A percentile compares a stretch with the other conserved stretches of the same genome.
Evolutionary conservation across 148 eudicot genomes (phyloP).

Genomic region (Agrostemma githago): DNA sequence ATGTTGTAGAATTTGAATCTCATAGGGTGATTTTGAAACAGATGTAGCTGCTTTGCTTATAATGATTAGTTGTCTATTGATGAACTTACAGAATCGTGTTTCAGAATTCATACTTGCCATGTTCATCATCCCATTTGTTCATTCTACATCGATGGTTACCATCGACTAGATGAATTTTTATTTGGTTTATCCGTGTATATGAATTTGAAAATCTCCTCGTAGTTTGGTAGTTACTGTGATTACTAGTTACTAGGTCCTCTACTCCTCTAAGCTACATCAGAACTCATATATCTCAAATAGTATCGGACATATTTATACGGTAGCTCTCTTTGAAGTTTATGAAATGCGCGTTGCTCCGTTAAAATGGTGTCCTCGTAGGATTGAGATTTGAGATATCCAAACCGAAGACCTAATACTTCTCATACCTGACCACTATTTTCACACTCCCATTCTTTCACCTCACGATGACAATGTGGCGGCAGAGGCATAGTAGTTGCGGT

Average conservation of each 20-base stretch:
- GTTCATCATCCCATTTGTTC: neutral
- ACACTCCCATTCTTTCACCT: no score
- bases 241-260: neutral
- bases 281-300: neutral
- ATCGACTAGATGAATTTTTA: neutral
- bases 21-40: slow-evolving; percentile 4
- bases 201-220: neutral
- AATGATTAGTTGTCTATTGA: slow-evolving; percentile 14
- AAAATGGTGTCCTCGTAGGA: no score
- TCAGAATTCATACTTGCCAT: neutral
- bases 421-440: no score
- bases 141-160: neutral
- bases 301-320: neutral
- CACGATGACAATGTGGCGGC: no score
- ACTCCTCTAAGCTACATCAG: neutral
- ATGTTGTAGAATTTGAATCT: slow-evolving; percentile 19
- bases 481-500: no score
- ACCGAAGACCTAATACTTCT: no score
- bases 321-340: neutral
- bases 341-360: neutral
- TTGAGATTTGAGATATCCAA: no score
- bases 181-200: neutral
- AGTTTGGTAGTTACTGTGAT: neutral
- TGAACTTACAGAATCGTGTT: neutral
- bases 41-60: slow-evolving; percentile 5